Conservation (phyloP, 768 basidiomycete genomes). For the Gloeophyllum trabeum region DNA sequence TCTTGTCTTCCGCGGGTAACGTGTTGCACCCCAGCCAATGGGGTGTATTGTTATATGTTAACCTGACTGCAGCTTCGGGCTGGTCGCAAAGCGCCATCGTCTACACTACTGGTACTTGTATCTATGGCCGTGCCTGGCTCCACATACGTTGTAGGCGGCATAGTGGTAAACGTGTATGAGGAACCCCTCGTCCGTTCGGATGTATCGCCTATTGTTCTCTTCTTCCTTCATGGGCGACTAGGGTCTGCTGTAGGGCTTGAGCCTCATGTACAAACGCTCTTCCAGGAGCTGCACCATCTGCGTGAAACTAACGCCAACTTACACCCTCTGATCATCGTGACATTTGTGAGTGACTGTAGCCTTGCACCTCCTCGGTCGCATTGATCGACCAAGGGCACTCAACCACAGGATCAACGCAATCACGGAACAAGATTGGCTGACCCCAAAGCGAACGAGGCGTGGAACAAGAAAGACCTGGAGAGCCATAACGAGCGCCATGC, state of each 20-base stretch:
- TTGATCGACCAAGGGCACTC: neutral
- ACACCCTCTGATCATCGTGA: constrained; percentile 34
- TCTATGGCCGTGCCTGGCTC: too few species aligned
- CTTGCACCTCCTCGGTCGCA: too few species aligned
- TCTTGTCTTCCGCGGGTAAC: neutral
- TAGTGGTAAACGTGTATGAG: constrained; percentile 17
- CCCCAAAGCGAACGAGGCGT: constrained; percentile 23
- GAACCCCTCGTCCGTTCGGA: too few species aligned
- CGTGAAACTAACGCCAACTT: too few species aligned
- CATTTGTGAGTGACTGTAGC: constrained; percentile 26
- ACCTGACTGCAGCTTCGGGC: too few species aligned
- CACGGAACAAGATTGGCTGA: constrained; percentile 33
- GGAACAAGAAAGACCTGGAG: constrained; percentile 20
- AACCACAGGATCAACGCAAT: constrained; percentile 37
- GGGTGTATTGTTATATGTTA: neutral
- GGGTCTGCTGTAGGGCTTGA: constrained; percentile 20
- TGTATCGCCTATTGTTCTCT: constrained; percentile 13
- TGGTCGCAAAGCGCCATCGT: too few species aligned
- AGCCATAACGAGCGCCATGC: constrained; percentile 30
- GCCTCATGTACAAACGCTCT: constrained; percentile 19
- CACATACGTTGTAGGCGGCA: constrained; percentile 16
- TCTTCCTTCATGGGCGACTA: constrained; percentile 38
- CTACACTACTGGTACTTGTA: too few species aligned
- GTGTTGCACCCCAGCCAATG: neutral
- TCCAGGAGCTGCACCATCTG: too few species aligned